Percentiles rank a stretch among this genome's conserved stretches.
These are phyloP conservation scores for Trifolium dubium DNA, from an alignment of 306 rosid genomes.

Conservation along the genomic window DNA sequence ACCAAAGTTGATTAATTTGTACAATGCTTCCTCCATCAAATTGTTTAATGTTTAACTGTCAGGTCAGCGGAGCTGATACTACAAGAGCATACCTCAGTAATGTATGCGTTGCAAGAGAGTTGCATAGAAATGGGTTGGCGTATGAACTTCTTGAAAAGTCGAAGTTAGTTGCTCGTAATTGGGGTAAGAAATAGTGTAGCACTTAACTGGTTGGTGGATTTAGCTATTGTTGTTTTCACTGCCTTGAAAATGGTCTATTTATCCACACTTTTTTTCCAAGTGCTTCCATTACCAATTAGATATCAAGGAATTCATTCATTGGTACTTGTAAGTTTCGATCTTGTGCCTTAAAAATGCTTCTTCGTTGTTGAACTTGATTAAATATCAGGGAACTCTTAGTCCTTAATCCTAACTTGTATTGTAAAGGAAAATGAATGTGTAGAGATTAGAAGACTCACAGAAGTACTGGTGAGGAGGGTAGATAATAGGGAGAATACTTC, in stretches of 20 bases:
- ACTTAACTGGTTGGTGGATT: background rate
- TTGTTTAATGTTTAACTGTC: conserved; percentile 42
- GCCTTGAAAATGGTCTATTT: conserved; percentile 14
- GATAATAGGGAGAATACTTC: too few relatives aligned
- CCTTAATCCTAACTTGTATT: conserved; percentile 11
- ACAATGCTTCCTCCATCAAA: conserved; percentile 9
- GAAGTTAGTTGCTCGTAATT: conserved; percentile 74
- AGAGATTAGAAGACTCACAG: background rate
- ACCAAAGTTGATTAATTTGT: background rate
- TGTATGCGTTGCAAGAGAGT: conserved; percentile 86
- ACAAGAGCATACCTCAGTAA: conserved; percentile 95
- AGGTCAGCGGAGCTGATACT: conserved; percentile 72
- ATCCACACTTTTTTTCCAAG: background rate
- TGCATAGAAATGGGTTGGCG: conserved; percentile 85
- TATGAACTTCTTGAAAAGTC: conserved; percentile 76
- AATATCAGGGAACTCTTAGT: conserved; percentile 9
- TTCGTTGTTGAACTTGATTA: conserved; percentile 21
- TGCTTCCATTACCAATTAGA: background rate
- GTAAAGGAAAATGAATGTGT: background rate
- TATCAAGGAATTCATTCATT: background rate
- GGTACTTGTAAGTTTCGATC: conserved; percentile 17
- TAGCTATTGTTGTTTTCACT: conserved; percentile 12
- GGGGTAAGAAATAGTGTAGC: conserved; percentile 65
- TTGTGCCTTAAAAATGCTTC: conserved; percentile 1
- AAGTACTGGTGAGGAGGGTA: background rate